Percentiles rank a stretch among this genome's conserved stretches.
phyloP scores from a whole-genome alignment of 2,329 filamentous ascomycete species.

The Pezicula carpinea region DNA sequence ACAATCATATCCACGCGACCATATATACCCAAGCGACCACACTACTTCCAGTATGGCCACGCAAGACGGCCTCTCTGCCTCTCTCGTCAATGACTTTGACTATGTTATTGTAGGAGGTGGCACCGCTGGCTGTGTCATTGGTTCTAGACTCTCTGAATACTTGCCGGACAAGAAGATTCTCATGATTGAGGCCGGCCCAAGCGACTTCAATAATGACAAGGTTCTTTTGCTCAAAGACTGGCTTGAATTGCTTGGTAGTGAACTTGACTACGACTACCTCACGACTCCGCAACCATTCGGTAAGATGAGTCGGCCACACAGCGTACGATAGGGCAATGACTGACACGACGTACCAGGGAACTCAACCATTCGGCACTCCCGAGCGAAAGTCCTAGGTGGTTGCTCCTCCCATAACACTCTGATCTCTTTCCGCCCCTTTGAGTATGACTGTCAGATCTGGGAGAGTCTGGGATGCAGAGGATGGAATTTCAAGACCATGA shows the following conservation, averaged over 20 bases:
- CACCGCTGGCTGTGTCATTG: conserved; percentile 43
- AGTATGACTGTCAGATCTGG: conserved; percentile 85
- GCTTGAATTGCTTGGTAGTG: conserved; percentile 77
- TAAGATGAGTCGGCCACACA: conserved; percentile 64
- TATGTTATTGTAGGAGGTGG: conserved; percentile 47
- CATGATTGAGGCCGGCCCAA: conserved; percentile 83
- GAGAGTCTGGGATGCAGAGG: conserved; percentile 75
- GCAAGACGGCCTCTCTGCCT: conserved; percentile 20
- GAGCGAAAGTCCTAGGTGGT: conserved; percentile 86
- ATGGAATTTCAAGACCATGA: conserved; percentile 84
- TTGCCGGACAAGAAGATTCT: conserved; percentile 77
- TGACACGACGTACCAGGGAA: conserved; percentile 54
- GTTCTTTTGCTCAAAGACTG: conserved; percentile 85
- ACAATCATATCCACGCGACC: conserved; percentile 2
- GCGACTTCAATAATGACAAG: conserved; percentile 82
- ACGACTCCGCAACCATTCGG: conserved; percentile 84
- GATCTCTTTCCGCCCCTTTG: conserved; percentile 87
- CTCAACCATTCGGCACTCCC: conserved; percentile 85
- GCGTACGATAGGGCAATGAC: conserved; percentile 5
- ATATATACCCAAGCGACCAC: conserved; percentile 7
- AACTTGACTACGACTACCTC: conserved; percentile 87
- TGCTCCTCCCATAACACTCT: conserved; percentile 93
- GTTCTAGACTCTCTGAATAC: conserved; percentile 58
- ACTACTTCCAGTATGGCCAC: conserved; percentile 23
- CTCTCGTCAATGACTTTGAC: conserved; percentile 35